Percentiles rank a stretch among this genome's conserved stretches.
phyloP scores from a whole-genome alignment of 345 rosid species.

The Eucalyptus polybractea region DNA sequence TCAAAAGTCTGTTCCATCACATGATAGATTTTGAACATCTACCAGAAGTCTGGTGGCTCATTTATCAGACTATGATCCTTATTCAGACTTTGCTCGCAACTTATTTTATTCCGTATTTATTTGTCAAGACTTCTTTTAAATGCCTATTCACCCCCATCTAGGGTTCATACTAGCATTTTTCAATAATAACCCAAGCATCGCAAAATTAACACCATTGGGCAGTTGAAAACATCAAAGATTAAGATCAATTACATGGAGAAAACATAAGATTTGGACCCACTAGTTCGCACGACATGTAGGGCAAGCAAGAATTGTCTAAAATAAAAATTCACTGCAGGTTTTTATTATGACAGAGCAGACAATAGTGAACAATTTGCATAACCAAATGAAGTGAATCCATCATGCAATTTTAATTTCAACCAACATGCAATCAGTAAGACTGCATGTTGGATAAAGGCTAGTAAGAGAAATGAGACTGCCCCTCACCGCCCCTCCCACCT shows the following conservation, averaged over 20 bases:
- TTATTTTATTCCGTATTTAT: too few species aligned
- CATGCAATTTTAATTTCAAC: background rate
- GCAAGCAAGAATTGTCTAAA: background rate
- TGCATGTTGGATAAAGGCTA: background rate
- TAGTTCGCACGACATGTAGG: background rate
- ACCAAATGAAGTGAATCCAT: background rate
- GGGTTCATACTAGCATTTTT: too few species aligned
- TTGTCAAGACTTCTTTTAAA: too few species aligned
- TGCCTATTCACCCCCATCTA: too few species aligned
- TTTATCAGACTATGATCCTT: too few species aligned
- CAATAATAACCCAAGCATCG: background rate
- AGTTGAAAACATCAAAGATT: background rate
- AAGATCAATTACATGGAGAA: background rate
- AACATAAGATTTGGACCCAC: background rate
- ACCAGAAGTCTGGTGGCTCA: rapidly evolving
- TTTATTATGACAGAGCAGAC: background rate
- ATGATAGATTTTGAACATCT: too few species aligned
- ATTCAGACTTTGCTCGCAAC: too few species aligned
- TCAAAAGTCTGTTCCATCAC: rapidly evolving
- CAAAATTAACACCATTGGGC: background rate
- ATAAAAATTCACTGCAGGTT: background rate
- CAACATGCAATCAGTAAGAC: background rate
- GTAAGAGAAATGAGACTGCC: background rate
- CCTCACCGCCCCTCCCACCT: too few species aligned
- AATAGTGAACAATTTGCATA: background rate